Percentiles rank a stretch among this genome's conserved stretches.
Evolutionary conservation across 768 basidiomycete genomes (phyloP).

Genomic region (Trametes cinnabarina): DNA sequence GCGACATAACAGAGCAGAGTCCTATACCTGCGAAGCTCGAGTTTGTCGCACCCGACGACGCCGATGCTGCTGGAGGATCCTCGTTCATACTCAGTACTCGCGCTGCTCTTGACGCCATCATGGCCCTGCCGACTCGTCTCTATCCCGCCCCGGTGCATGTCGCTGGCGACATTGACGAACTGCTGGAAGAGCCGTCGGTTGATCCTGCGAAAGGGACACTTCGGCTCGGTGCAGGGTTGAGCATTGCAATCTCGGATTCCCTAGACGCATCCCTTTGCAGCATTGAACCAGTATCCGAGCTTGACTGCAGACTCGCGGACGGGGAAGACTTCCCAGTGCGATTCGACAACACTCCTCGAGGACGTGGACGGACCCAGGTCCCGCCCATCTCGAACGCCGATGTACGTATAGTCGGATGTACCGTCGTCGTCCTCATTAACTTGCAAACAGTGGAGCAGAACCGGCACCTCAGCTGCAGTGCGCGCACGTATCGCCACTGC

Average conservation of each 20-base stretch:
- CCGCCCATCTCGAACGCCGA: too few species aligned
- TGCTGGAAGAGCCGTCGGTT: neutral
- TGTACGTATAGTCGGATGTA: neutral
- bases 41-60: neutral
- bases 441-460: too few species aligned
- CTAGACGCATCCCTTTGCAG: too few species aligned
- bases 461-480: neutral
- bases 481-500: neutral
- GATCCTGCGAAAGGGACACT: too few species aligned
- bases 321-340: neutral
- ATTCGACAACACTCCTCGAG: neutral
- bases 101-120: neutral
- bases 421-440: too few species aligned
- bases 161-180: neutral
- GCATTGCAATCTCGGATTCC: too few species aligned
- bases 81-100: constrained; percentile 4
- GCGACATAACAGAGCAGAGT: neutral
- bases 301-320: too few species aligned
- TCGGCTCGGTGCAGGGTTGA: too few species aligned
- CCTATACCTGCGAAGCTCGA: neutral
- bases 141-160: neutral
- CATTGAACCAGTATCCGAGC: too few species aligned
- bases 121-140: neutral
- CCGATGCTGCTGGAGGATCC: neutral
- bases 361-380: neutral